These are phyloP conservation scores for Ulota crispa DNA, from an alignment of 225 moss, liverwort and hornwort genomes.

Conservation along the genomic window DNA sequence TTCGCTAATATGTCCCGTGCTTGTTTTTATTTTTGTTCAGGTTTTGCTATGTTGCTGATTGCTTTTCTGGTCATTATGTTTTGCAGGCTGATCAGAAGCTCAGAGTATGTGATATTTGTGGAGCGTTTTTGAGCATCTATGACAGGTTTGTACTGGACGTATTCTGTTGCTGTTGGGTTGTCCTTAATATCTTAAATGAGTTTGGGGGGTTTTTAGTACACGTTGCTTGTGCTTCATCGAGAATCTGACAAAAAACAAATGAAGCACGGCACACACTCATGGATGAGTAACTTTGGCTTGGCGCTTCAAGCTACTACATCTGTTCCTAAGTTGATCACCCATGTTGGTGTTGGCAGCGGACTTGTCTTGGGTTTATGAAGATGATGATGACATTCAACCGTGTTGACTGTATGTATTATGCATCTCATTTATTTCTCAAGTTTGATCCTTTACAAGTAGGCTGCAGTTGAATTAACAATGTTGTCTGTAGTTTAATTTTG, in stretches of 20 bases:
- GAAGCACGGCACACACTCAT: slow-evolving; percentile 19
- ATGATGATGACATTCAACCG: slow-evolving; percentile 48
- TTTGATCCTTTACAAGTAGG: slow-evolving; percentile 20
- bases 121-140: slow-evolving; percentile 98
- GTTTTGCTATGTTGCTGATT: neutral
- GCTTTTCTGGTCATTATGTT: slow-evolving; percentile 2
- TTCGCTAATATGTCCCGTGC: neutral
- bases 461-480: slow-evolving; percentile 14
- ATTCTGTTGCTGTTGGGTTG: slow-evolving; percentile 12
- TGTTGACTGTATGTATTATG: slow-evolving; percentile 60
- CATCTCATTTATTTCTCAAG: slow-evolving; percentile 50
- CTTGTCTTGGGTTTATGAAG: slow-evolving; percentile 51
- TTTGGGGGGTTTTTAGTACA: slow-evolving; percentile 17
- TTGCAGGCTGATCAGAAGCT: slow-evolving; percentile 97
- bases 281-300: slow-evolving; percentile 28
- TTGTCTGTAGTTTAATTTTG: slow-evolving; percentile 13
- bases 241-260: neutral
- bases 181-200: slow-evolving; percentile 26
- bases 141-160: slow-evolving; percentile 63
- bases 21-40: neutral
- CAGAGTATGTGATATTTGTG: slow-evolving; percentile 97
- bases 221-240: slow-evolving; percentile 27
- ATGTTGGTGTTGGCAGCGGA: slow-evolving; percentile 61
- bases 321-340: slow-evolving; percentile 54
- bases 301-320: slow-evolving; percentile 32